Conservation (phyloP, 805 yeast species). For the Pichia cabralensis region DNA sequence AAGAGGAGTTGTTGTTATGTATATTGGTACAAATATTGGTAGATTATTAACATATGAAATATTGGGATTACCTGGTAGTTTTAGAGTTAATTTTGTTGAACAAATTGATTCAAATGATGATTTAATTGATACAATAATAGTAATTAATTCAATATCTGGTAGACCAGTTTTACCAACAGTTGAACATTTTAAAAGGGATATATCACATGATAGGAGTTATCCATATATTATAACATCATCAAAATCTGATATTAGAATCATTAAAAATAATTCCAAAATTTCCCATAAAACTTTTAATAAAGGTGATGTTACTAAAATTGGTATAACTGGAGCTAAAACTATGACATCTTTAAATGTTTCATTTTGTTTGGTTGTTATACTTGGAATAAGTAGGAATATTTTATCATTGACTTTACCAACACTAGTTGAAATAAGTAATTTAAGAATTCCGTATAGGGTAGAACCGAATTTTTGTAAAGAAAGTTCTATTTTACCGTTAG, state of each 20-base stretch:
- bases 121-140: slow-evolving; percentile 44
- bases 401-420: slow-evolving; percentile 45
- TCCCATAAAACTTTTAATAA: slow-evolving; percentile 55
- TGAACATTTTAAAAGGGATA: slow-evolving; percentile 41
- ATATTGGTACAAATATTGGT: slow-evolving; percentile 73
- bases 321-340: slow-evolving; percentile 35
- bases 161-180: slow-evolving; percentile 54
- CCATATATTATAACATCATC: slow-evolving; percentile 55
- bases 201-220: slow-evolving; percentile 32
- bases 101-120: slow-evolving; percentile 39
- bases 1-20: slow-evolving; percentile 47
- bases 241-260: slow-evolving; percentile 48
- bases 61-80: slow-evolving; percentile 56
- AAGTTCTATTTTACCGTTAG: slow-evolving; percentile 34
- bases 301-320: slow-evolving; percentile 36
- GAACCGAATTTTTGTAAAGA: slow-evolving; percentile 32
- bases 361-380: slow-evolving; percentile 22
- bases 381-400: slow-evolving; percentile 21
- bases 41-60: slow-evolving; percentile 57
- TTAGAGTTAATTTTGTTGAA: slow-evolving; percentile 43
- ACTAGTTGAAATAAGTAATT: slow-evolving; percentile 44
- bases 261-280: slow-evolving; percentile 51
- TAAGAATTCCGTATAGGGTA: slow-evolving; percentile 34
- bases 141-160: slow-evolving; percentile 52
- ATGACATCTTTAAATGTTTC: slow-evolving; percentile 13